phyloP scores from a whole-genome alignment of 441 rosid genomes.

The Pelargonium fulgidum region DNA sequence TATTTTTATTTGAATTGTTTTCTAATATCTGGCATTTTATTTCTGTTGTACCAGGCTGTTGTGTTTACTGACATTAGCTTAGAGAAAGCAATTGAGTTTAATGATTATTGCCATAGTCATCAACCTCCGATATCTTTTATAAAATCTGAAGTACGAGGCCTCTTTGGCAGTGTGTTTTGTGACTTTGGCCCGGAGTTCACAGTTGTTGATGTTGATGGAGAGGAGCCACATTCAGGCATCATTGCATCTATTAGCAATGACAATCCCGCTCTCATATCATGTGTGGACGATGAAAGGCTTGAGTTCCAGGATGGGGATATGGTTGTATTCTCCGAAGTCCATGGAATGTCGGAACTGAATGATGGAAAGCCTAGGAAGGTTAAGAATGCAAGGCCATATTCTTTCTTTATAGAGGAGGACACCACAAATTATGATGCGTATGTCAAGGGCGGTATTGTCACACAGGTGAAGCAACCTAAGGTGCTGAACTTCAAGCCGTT shows the following conservation, averaged over 20 bases:
- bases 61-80: conserved; percentile 64
- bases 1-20: neutral
- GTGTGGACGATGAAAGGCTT: conserved; percentile 91
- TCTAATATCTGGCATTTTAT: neutral
- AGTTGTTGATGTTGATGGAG: conserved; percentile 82
- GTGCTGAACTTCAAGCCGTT: conserved; percentile 66
- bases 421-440: conserved; percentile 52
- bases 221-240: conserved; percentile 84
- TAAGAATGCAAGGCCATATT: conserved; percentile 66
- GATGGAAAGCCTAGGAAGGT: conserved; percentile 86
- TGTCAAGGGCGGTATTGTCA: conserved; percentile 79
- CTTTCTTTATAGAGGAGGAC: conserved; percentile 77
- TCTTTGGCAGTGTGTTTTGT: conserved; percentile 78
- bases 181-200: conserved; percentile 85
- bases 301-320: conserved; percentile 88
- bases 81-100: conserved; percentile 59
- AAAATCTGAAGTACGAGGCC: conserved; percentile 78
- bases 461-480: conserved; percentile 82
- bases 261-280: conserved; percentile 61
- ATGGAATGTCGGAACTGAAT: conserved; percentile 80
- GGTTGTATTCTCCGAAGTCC: conserved; percentile 81
- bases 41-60: conserved; percentile 56
- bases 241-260: conserved; percentile 84
- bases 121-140: conserved; percentile 78
- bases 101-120: conserved; percentile 70